Conservation (phyloP, 208 protist species). For the Trypanosoma grayi region DNA sequence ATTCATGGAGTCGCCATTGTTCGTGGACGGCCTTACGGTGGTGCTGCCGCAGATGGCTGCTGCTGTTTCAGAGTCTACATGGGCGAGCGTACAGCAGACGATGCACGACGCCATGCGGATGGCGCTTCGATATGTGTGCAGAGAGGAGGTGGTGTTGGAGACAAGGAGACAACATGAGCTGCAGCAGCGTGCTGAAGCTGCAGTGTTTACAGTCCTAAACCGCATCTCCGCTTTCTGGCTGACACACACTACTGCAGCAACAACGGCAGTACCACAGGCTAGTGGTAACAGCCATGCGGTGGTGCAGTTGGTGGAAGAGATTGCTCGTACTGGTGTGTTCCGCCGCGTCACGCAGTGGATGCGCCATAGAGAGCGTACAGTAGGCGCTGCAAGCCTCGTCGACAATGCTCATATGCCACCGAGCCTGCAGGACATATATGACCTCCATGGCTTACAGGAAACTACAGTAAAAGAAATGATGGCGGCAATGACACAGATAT, state of each 20-base stretch:
- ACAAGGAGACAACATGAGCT: too few species aligned
- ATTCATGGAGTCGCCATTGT: constrained; percentile 72
- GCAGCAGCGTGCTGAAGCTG: constrained; percentile 15
- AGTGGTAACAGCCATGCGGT: too few species aligned
- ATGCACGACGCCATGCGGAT: constrained; percentile 26
- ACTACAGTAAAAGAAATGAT: constrained; percentile 52
- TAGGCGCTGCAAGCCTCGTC: constrained; percentile 3
- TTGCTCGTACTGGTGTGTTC: constrained; percentile 21
- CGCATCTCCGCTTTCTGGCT: constrained; percentile 51
- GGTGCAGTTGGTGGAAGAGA: constrained; percentile 23
- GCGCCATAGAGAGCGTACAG: constrained; percentile 12
- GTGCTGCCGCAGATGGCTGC: constrained; percentile 28
- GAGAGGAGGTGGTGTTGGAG: constrained; percentile 1
- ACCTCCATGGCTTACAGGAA: constrained; percentile 33
- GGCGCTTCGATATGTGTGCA: constrained; percentile 17
- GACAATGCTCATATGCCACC: constrained; percentile 32
- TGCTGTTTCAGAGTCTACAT: constrained; percentile 32
- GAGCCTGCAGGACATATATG: constrained; percentile 38
- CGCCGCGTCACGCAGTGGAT: constrained; percentile 29
- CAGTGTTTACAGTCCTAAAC: constrained; percentile 45
- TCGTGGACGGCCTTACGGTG: constrained; percentile 58
- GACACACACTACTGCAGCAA: constrained; percentile 13
- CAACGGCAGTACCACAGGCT: constrained; percentile 13
- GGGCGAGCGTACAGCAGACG: constrained; percentile 23
- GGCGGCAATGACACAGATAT: constrained; percentile 52